These are phyloP conservation scores for Entomortierella chlamydospora DNA, from an alignment of 192 early-diverging fungal genomes.

Conservation along the genomic window DNA sequence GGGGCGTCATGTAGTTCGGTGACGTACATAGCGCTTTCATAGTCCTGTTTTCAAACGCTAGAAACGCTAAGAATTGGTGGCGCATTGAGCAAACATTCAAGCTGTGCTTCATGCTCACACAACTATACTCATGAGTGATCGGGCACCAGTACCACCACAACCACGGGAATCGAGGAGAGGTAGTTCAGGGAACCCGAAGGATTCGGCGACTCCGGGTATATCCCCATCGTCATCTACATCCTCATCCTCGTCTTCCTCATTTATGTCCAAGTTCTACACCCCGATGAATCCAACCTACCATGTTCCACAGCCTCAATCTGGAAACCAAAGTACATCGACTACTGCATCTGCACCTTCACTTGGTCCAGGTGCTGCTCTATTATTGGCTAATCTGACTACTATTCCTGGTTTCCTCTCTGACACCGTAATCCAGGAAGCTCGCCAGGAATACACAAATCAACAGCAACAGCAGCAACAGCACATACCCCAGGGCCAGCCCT, in stretches of 20 bases:
- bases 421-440: conserved; percentile 34
- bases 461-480: conserved; percentile 8
- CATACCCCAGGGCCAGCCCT: background rate
- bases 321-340: background rate
- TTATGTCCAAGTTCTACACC: conserved; percentile 45
- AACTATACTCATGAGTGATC: too few relatives aligned
- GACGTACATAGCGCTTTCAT: too few relatives aligned
- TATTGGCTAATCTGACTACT: conserved; percentile 35
- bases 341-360: background rate
- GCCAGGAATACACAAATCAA: conserved; percentile 19
- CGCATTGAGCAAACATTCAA: too few relatives aligned
- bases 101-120: too few relatives aligned
- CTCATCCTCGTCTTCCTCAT: conserved; percentile 23
- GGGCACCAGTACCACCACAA: conserved; percentile 4
- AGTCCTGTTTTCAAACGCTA: too few relatives aligned
- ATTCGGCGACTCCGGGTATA: background rate
- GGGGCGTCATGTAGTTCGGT: too few relatives aligned
- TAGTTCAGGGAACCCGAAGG: background rate
- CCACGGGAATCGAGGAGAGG: background rate
- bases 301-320: background rate
- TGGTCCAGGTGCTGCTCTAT: conserved; percentile 16
- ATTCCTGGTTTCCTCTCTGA: conserved; percentile 47
- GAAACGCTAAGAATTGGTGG: too few relatives aligned
- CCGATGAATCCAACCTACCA: conserved; percentile 40
- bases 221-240: conserved; percentile 10